Base-by-base conservation (phyloP, 2,329 filamentous ascomycete genomes). In the Phaeomoniella chlamydospora region DNA sequence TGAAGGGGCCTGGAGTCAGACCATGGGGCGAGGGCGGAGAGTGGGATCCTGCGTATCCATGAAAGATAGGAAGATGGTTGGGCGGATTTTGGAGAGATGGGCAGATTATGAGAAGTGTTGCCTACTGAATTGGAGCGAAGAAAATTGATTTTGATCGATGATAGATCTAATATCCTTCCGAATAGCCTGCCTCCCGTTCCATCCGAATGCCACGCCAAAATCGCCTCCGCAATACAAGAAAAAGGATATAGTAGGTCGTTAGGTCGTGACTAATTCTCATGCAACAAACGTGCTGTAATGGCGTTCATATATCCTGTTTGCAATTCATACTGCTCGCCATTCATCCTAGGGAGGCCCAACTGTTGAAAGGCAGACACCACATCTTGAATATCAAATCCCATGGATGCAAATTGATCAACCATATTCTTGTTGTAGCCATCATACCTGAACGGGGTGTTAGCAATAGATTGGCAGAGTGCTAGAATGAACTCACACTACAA, bases 291-390 rank as follows among this genome's bases (percentile, higher is more conserved):
- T 13, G 85, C 83, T 0, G 84, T 93, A 43, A 96, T 79, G 46
- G 94, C 86, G 3, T 83, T 85, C 72, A 93, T 84, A 47, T 86
- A 87, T 1, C 79, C 85, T 49, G 90, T 82, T 51, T 92, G 84
- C n/a, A 94, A 64, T 48, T 83, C 77, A 54, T 92, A 90, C 52
- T 90, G 81, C 45, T 78, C 66, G 0, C 86, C 86, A 16, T 70
- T 72, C 46, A 80, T 84, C 13, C 73, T 72, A 43, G 88, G 82
- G 45, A 94, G 87, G 4, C 83, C 81, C 5, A 90, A 77, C 41
- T 72, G 81, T 36, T 79, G 69, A 50, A 94, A 93, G 0, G 85
- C 83, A 6, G 80, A 72, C 0, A 94, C 85, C 1, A 96, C 85
- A n/a, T 72, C 69, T 34, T 87, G 81, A 2, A 93, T 71, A 38